A percentile compares a stretch with the other conserved stretches of the same genome.
Evolutionary conservation across 352 stramenopile genomes (phyloP).

Genomic region (Aphanomyces cochlioides): DNA sequence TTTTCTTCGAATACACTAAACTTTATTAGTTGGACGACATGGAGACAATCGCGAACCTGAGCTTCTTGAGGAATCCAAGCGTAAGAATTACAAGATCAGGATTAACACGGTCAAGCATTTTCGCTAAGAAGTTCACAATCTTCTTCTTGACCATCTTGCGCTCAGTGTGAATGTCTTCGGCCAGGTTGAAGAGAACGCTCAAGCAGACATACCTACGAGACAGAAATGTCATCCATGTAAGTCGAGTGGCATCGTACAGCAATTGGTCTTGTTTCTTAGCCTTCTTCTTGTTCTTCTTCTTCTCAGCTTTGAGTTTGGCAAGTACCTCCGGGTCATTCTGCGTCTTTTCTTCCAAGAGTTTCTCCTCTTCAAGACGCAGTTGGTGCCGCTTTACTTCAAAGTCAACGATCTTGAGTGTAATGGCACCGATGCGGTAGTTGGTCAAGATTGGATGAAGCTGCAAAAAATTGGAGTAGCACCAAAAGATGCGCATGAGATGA

Average conservation of each 20-base stretch:
- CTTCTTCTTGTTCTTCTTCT: constrained; percentile 83
- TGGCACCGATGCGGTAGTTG: constrained; percentile 91
- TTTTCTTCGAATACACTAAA: constrained; percentile 92
- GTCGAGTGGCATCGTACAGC: constrained; percentile 46
- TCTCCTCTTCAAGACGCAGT: constrained; percentile 70
- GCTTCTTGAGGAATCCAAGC: constrained; percentile 91
- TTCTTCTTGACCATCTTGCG: constrained; percentile 95
- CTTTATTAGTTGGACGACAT: constrained; percentile 4
- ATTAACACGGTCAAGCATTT: constrained; percentile 85
- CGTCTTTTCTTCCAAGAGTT: constrained; percentile 39
- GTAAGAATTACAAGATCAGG: constrained; percentile 87
- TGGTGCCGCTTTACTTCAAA: constrained; percentile 91
- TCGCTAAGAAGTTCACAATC: constrained; percentile 75
- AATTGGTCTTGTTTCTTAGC: constrained; percentile 93
- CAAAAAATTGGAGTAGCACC: constrained; percentile 93
- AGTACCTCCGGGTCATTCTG: constrained; percentile 38
- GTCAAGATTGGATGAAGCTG: constrained; percentile 91
- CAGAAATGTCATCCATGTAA: not conserved
- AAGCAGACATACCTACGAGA: constrained; percentile 76
- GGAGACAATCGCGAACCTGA: constrained; percentile 36
- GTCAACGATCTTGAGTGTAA: constrained; percentile 93
- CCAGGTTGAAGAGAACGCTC: constrained; percentile 92
- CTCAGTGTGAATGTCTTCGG: constrained; percentile 91
- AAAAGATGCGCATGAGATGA: constrained; percentile 94
- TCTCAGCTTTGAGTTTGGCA: constrained; percentile 71